Conservation (phyloP, 164 flowering plant species). For the Nelumbo lutea region DNA sequence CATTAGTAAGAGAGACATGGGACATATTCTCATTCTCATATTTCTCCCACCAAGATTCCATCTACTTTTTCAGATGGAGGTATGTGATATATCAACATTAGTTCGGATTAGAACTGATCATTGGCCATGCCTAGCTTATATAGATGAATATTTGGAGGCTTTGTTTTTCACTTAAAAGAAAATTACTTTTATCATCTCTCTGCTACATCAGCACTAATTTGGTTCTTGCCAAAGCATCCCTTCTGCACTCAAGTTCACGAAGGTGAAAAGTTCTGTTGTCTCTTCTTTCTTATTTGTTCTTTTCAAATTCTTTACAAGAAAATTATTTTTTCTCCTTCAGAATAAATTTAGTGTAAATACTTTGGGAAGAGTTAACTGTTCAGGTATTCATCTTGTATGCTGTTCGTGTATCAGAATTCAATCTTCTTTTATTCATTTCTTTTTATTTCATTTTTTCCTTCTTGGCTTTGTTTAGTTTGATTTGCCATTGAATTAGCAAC, state of each 20-base stretch:
- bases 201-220: background rate
- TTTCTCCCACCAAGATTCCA: slow-evolving; percentile 94
- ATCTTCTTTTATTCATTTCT: no score
- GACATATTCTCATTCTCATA: slow-evolving; percentile 60
- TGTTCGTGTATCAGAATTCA: no score
- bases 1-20: slow-evolving; percentile 50
- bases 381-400: no score
- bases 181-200: background rate
- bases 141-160: slow-evolving; percentile 95
- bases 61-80: slow-evolving; percentile 91
- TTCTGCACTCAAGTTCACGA: background rate
- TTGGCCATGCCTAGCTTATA: slow-evolving; percentile 97
- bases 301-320: no score
- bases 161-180: slow-evolving; percentile 42
- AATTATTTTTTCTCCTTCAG: no score
- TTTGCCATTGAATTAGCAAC: no score
- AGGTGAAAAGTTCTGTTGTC: background rate
- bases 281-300: background rate
- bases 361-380: no score
- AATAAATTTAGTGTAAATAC: no score
- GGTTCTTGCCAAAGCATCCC: background rate
- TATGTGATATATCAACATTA: slow-evolving; percentile 62
- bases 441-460: no score
- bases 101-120: slow-evolving; percentile 93
- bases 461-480: no score